Evolutionary conservation across 805 yeast species (phyloP), one percentile per base, ranked within the genome.

Genomic region (Naumovozyma baii): DNA sequence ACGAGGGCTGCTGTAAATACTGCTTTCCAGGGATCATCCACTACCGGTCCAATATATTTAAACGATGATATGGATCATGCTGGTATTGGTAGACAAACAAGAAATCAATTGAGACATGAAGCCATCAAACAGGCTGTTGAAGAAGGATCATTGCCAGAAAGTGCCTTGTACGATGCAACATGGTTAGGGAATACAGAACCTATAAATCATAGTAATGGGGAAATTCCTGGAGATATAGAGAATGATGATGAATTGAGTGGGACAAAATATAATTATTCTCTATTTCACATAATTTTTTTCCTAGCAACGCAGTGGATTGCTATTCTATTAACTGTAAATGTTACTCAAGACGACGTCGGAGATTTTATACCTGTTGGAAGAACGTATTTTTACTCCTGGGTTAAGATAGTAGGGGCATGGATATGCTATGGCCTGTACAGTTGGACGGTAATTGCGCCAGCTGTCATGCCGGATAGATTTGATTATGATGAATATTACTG

Each of bases 251-350:
- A 80, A 45, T 84, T 78, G 36, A 84, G 80, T 48, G 67, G 71
- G 34, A 85, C 90, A 1, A 80, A 79, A 56, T 88, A 88, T 66
- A 86, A 84, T 61, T 88, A 88, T 61, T 70, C 85, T 4, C 64
- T 90, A 35, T 92, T 92, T 70, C 98, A 92, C 60, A 57, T 90
- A 25, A 84, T 92, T 20, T 92, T 92, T 69, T 79, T 92, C 59
- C 68, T 92, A 45, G 98, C 98, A 0, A 90, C 98, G 1, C 97
- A 90, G 61, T 94, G 94, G 75, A 87, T 88, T 33, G 96, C 97
- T 1, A 86, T 96, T 0, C 68, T 92, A 43, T 69, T 92, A 40
- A 92, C 98, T 0, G 83, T 90, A 63, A 90, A 88, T 54, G 96
- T 92, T 26, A 78, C 83, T 37, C 79, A 76, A 43, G 92, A 82